Base-by-base conservation (phyloP, 345 rosid species). In the Dipteronia sinensis region DNA sequence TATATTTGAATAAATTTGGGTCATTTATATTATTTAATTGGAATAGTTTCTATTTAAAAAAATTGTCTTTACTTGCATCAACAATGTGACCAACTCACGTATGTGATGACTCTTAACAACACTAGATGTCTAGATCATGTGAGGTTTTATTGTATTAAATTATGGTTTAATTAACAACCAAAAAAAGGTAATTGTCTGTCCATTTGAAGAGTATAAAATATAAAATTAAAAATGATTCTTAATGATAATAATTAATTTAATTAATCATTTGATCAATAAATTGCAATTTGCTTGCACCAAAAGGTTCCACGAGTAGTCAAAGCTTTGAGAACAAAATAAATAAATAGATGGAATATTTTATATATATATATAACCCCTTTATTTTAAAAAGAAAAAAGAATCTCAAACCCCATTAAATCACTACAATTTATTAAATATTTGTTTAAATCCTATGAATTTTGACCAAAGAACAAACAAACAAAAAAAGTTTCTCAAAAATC, bases 81-180 rank as follows among this genome's bases (percentile, higher is more conserved):
- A 53, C 31, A 58, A 72, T 58, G 13, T 61, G 13, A 29, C 76
- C 76, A 59, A 34, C 67, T 72, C n/a, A 13, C 38, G 65, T 72
- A 72, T 72, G 20, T 7, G 65, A 38, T 58, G 31, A 56, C 75
- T 53, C 27, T 27, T 46, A 46, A 55, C 10, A 6, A 25, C 19
- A 34, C 19, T 63, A 27, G n/a, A n/a, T n/a, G n/a, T n/a, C 27
- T 27, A 1, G n/a, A 29, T 72, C 65, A n/a, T 72, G n/a, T 56
- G 34, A 58, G 19, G 29, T 38, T 34, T 40, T 6, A 34, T n/a
- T 72, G 59, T 2, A 56, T 58, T 58, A 58, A 72, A 72, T 4
- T 55, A 38, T 42, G 8, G 19, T 58, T 59, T 58, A 34, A 72
- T 34, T 58, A 38, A 12, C 4, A 9, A 3, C 38, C 38, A 31